Conservation (phyloP, 179 eudicot species). For the Beta lomatogona region DNA sequence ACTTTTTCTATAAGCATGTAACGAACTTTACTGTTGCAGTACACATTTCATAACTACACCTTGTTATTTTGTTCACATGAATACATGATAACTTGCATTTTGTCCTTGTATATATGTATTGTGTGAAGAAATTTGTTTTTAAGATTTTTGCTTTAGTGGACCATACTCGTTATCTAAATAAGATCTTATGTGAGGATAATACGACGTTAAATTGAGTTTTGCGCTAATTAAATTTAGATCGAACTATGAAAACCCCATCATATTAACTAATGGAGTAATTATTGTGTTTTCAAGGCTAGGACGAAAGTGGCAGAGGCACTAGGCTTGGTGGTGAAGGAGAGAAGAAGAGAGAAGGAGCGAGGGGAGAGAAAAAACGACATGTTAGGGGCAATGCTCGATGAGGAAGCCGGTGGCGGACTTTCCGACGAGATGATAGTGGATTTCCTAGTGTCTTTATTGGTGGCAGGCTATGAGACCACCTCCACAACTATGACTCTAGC, state of each 20-base stretch:
- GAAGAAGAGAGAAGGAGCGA: slow-evolving; percentile 59
- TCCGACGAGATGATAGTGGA: slow-evolving; percentile 86
- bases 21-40: not conserved
- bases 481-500: slow-evolving; percentile 90
- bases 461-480: slow-evolving; percentile 93
- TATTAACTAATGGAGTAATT: not conserved
- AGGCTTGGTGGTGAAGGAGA: slow-evolving; percentile 61
- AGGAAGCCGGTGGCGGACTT: slow-evolving; percentile 64
- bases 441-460: slow-evolving; percentile 77
- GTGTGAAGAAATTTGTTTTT: not conserved
- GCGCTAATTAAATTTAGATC: not conserved
- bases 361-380: slow-evolving; percentile 79
- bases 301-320: slow-evolving; percentile 88
- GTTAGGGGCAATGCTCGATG: slow-evolving; percentile 77
- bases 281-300: slow-evolving; percentile 56
- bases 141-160: not conserved
- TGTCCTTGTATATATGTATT: not conserved
- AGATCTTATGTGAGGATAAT: too few relatives aligned
- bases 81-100: not conserved
- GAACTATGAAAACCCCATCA: not conserved
- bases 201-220: not conserved
- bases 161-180: too few relatives aligned
- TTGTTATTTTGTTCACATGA: not conserved
- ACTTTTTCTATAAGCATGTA: slow-evolving; percentile 21
- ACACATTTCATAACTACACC: not conserved